phyloP scores from a whole-genome alignment of 2,329 filamentous ascomycete genomes.

The Zalaria obscura region DNA sequence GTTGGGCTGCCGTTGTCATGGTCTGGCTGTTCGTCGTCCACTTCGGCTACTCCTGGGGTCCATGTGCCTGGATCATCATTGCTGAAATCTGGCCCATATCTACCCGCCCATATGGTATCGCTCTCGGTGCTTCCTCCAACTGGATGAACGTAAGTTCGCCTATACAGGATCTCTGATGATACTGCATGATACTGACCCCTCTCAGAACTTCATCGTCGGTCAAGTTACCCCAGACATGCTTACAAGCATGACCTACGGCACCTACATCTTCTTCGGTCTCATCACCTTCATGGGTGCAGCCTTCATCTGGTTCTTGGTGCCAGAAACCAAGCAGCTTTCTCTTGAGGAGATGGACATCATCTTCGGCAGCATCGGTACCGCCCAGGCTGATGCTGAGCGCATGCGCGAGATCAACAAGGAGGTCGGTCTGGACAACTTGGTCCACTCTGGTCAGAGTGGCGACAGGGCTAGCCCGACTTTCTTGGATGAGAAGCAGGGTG shows the following conservation, averaged over 20 bases:
- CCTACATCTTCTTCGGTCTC: slow-evolving; percentile 56
- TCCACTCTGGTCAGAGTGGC: background rate
- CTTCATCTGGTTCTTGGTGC: slow-evolving; percentile 36
- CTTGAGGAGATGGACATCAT: slow-evolving; percentile 26
- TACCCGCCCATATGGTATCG: slow-evolving; percentile 55
- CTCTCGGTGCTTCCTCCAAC: slow-evolving; percentile 42
- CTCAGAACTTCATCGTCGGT: slow-evolving; percentile 7
- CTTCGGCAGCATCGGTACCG: slow-evolving; percentile 13
- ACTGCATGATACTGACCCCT: slow-evolving; percentile 20
- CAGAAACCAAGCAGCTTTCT: slow-evolving; percentile 38
- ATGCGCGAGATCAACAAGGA: slow-evolving; percentile 4
- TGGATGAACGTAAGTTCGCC: slow-evolving; percentile 17
- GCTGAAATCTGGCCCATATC: slow-evolving; percentile 62
- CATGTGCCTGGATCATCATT: slow-evolving; percentile 35
- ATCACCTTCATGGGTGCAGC: slow-evolving; percentile 49
- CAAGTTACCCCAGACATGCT: slow-evolving; percentile 42
- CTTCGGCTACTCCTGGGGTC: slow-evolving; percentile 59
- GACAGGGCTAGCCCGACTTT: background rate
- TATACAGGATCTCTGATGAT: background rate
- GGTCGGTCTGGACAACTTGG: slow-evolving; percentile 1
- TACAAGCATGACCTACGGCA: slow-evolving; percentile 49
- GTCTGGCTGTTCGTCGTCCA: slow-evolving; percentile 63
- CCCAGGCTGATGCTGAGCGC: slow-evolving; percentile 4
- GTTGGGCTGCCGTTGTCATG: slow-evolving; percentile 56
- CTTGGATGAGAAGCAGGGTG: background rate